Evolutionary conservation across 805 yeast genomes (phyloP).

Genomic region (Lachancea thermotolerans): DNA sequence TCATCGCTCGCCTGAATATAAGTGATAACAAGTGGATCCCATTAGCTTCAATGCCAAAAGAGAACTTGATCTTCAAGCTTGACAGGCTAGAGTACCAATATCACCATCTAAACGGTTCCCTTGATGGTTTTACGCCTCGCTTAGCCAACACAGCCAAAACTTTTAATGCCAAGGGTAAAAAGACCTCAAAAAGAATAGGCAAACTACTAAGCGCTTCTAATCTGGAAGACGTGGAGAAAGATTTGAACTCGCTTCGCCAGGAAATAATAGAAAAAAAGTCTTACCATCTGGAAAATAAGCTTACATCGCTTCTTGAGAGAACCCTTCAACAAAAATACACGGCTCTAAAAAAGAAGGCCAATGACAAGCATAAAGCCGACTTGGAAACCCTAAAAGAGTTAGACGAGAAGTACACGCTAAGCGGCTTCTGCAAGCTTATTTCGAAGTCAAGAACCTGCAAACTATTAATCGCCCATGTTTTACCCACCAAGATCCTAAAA

Average conservation of each 20-base stretch:
- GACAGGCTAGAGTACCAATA: slow-evolving; percentile 32
- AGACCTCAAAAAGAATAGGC: slow-evolving; percentile 21
- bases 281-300: slow-evolving; percentile 21
- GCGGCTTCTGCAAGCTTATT: slow-evolving; percentile 18
- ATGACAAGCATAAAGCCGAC: slow-evolving; percentile 5
- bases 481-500: slow-evolving; percentile 12
- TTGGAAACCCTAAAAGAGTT: slow-evolving; percentile 11
- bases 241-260: slow-evolving; percentile 16
- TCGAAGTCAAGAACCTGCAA: slow-evolving; percentile 25
- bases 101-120: slow-evolving; percentile 24
- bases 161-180: slow-evolving; percentile 30
- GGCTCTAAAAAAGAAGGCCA: slow-evolving; percentile 6
- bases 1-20: not conserved
- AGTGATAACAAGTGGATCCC: not conserved
- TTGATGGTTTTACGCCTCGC: slow-evolving; percentile 29
- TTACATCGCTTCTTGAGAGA: slow-evolving; percentile 10
- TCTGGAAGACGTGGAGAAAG: slow-evolving; percentile 11
- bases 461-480: slow-evolving; percentile 16
- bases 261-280: slow-evolving; percentile 27
- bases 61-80: slow-evolving; percentile 28
- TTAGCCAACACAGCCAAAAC: slow-evolving; percentile 25
- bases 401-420: slow-evolving; percentile 11
- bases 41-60: slow-evolving; percentile 25
- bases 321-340: slow-evolving; percentile 6
- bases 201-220: slow-evolving; percentile 15